Evolutionary conservation across 176 grass and related monocot species (phyloP), one percentile per base, ranked within the genome.

Genomic region (Aechmea fasciata): DNA sequence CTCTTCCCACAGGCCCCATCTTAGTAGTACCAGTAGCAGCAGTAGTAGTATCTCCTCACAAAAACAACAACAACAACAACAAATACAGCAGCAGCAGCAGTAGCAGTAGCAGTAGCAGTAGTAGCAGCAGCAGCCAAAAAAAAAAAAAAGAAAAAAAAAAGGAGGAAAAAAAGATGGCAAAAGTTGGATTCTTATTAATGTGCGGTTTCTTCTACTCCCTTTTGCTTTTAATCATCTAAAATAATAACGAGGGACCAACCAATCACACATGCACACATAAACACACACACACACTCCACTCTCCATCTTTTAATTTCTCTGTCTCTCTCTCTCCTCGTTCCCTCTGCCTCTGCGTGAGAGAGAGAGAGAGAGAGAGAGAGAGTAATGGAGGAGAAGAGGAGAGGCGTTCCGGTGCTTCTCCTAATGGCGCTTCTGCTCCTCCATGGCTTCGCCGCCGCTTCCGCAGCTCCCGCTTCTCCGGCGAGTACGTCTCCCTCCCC

Each of bases 401-500:
- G 33, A 66, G 28, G 63, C 1, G 11, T 71, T 10, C 19, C 71
- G 51, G 63, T 28, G 48, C 55, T 83, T 15, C 52, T 77, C 49
- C 62, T 88, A 6, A 54, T 68, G 55, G 66, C 14, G 47, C 29
- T 57, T n/a, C 50, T 88, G 50, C 73, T 88, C 7, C 70, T 88
- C 49, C 5, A 47, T 66, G 63, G 70, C 41, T 24, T 71, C 69
- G n/a, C n/a, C n/a, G n/a, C n/a, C n/a, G n/a, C n/a, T n/a, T 49
- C 55, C 3, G 86, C 89, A 57, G 84, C 86, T 52, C 74, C 88
- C 0, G 86, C 76, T 11, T 87, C 75, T 33, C 82, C 95, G 13
- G 69, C 84, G 48, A 94, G 95, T 99, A 66, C 81, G 73, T 83
- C 51, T 77, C 25, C 64, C 63, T n/a, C n/a, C n/a, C n/a, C 70